Evolutionary conservation across 2,329 filamentous ascomycete genomes (phyloP).

Genomic region (Xylariales sp.): DNA sequence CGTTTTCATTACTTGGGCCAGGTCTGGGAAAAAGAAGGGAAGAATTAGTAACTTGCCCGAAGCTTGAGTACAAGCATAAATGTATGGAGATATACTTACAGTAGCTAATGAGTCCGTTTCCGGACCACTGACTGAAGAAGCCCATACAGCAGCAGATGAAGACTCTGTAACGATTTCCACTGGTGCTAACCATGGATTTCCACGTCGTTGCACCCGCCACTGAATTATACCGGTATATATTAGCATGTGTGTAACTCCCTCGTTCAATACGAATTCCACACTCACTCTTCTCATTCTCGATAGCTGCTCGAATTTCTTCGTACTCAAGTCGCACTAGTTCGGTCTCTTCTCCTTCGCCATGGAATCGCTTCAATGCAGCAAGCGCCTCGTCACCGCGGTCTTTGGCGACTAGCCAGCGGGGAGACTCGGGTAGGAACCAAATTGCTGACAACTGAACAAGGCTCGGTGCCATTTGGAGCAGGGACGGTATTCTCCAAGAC

Average conservation of each 20-base stretch:
- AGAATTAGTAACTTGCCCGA: no score
- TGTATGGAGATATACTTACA: conserved; percentile 34
- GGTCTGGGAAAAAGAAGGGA: no score
- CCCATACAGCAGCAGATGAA: conserved; percentile 27
- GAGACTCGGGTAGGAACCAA: conserved; percentile 36
- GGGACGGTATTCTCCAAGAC: conserved; percentile 35
- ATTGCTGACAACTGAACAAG: conserved; percentile 30
- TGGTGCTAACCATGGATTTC: no score
- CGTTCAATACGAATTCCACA: conserved; percentile 35
- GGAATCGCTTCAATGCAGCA: conserved; percentile 36
- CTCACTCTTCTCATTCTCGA: conserved; percentile 40
- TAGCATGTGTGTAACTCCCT: no score
- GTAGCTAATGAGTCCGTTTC: conserved; percentile 33
- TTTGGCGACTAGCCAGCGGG: conserved; percentile 37
- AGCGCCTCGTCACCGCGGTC: conserved; percentile 33
- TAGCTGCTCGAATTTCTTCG: conserved; percentile 49
- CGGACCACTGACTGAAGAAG: conserved; percentile 36
- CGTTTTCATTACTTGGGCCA: no score
- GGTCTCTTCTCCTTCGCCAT: conserved; percentile 46
- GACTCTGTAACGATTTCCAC: no score
- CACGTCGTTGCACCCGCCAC: no score
- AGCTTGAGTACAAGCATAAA: no score
- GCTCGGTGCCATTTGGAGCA: conserved; percentile 31
- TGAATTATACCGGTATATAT: no score
- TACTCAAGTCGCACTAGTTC: conserved; percentile 53